Evolutionary conservation across 768 basidiomycete genomes (phyloP), one percentile per base, ranked within the genome.

Genomic region (Trametes cingulata): DNA sequence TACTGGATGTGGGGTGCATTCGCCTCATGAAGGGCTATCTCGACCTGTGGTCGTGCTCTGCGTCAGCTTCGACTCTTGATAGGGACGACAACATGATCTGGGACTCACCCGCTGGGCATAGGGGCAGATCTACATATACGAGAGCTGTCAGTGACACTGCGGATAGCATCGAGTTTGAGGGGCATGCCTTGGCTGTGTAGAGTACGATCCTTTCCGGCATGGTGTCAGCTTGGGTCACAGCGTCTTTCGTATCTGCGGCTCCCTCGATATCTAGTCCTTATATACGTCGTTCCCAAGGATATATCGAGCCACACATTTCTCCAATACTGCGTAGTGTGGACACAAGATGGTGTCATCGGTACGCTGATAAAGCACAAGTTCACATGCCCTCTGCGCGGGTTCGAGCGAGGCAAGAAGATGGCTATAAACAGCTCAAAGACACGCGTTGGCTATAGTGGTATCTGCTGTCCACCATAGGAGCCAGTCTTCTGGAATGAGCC

Each of bases 21-120:
- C 2, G 81, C 78, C 63, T 88, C 87, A 15, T 77, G 74, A 19
- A 90, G 78, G 1, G 86, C 85, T 13, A 89, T 74, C 64, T 86
- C 82, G 14, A 77, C 78, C 83, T 87, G 61, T 25, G 3, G 13
- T 14, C 7, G 17, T 17, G 14, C 17, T n/a, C 19, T 14, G 3
- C 2, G 36, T 17, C 13, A 22, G 4, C 14, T 20, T 22, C 36
- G n/a, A n/a, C n/a, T n/a, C n/a, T n/a, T n/a, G n/a, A n/a, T 1
- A 2, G 12, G 7, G 7, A 8, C 14, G 2, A 35, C 19, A 52
- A 1, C 12, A 37, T 37, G 45, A 43, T 52, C 47, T 4, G 36
- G 22, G 0, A n/a, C 52, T 27, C 7, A 84, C 84, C 62, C 85
- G 73, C 17, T 86, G 85, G 10, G 85, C 83, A 65, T 76, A 85